Percentiles rank a stretch among this genome's conserved stretches.
Conservation (phyloP, 1,284 basidiomycete genomes). For the Moesziomyces parantarcticus region DNA sequence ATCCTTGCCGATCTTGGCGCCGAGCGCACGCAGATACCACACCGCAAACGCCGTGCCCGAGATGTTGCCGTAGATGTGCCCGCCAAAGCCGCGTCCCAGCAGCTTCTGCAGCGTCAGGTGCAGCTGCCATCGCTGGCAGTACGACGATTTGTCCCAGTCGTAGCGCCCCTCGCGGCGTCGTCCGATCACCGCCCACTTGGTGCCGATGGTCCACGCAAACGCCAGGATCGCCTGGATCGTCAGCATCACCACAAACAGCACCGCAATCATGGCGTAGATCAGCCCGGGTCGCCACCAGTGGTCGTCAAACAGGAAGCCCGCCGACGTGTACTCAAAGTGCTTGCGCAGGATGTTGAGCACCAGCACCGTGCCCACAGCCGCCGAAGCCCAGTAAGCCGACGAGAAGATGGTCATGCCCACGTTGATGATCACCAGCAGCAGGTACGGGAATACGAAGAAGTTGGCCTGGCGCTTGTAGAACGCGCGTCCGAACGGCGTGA, state of each 20-base stretch:
- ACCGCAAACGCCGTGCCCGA: constrained; percentile 63
- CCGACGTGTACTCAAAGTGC: constrained; percentile 41
- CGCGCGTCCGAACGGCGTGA: constrained; percentile 67
- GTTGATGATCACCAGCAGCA: constrained; percentile 66
- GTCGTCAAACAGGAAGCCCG: constrained; percentile 58
- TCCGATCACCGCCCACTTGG: constrained; percentile 67
- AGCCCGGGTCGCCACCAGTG: constrained; percentile 67
- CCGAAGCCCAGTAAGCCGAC: constrained; percentile 65
- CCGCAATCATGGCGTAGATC: constrained; percentile 60
- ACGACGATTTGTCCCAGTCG: constrained; percentile 68
- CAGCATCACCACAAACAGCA: constrained; percentile 64
- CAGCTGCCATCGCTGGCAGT: constrained; percentile 67
- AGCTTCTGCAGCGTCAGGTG: constrained; percentile 64
- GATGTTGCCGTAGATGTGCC: constrained; percentile 63
- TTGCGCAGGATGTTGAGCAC: constrained; percentile 60
- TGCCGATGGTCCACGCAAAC: constrained; percentile 62
- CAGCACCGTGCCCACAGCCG: constrained; percentile 64
- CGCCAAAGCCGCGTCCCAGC: constrained; percentile 62
- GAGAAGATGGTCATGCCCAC: constrained; percentile 62
- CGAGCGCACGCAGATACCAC: constrained; percentile 64
- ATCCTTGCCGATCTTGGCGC: constrained; percentile 63
- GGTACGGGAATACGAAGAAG: constrained; percentile 67
- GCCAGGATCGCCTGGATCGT: constrained; percentile 59
- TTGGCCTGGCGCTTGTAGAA: constrained; percentile 67
- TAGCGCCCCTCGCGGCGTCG: constrained; percentile 66